A percentile compares a stretch with the other conserved stretches of the same genome.
phyloP scores from a whole-genome alignment of 495 filamentous ascomycete species.

The Pyrenopolyporus hunteri region DNA sequence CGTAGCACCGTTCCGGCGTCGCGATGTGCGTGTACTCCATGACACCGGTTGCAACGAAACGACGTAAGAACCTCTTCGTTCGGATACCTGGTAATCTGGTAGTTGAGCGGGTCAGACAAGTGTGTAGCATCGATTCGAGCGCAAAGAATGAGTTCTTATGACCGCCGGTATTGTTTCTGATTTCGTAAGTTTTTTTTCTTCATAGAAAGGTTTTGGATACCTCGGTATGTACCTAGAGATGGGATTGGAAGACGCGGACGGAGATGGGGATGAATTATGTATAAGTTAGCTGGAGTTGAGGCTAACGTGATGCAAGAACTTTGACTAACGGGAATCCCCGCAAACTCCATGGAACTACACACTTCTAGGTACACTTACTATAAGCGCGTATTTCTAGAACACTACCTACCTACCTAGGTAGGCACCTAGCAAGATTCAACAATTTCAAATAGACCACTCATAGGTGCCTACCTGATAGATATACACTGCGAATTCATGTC shows the following conservation, averaged over 20 bases:
- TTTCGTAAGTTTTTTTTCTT: too few relatives aligned
- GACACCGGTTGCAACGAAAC: not conserved
- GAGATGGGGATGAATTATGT: not conserved
- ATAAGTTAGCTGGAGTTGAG: not conserved
- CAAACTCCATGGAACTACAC: not conserved
- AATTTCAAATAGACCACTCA: too few relatives aligned
- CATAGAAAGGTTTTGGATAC: too few relatives aligned
- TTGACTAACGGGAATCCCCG: conserved; percentile 13
- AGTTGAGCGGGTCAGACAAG: not conserved
- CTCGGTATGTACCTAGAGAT: too few relatives aligned
- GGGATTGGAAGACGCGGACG: too few relatives aligned
- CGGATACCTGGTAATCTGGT: too few relatives aligned
- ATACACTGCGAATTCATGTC: too few relatives aligned
- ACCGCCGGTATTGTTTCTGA: too few relatives aligned
- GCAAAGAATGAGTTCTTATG: too few relatives aligned
- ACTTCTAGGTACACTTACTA: not conserved
- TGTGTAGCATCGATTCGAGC: not conserved
- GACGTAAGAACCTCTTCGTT: not conserved
- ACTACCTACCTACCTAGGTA: not conserved
- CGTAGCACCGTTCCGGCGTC: conserved; percentile 71
- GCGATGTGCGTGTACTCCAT: conserved; percentile 54
- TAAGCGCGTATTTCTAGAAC: not conserved
- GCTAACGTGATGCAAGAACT: not conserved
- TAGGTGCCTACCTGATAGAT: too few relatives aligned
- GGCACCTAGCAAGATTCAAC: not conserved